phyloP scores from a whole-genome alignment of 805 yeast genomes.

The Kodamaea sagamina region DNA sequence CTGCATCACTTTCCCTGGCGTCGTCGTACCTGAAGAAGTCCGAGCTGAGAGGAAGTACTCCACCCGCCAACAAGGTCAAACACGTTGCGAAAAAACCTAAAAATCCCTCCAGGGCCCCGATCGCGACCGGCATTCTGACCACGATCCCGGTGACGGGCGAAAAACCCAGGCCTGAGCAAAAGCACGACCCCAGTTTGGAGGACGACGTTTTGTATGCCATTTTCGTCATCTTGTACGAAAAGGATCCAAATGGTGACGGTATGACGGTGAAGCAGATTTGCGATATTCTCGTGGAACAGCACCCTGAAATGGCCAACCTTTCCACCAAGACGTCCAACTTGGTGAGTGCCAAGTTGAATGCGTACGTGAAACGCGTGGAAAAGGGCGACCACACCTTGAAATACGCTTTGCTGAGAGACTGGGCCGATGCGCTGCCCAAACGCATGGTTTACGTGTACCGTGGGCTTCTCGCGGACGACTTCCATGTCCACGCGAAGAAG shows the following conservation, averaged over 20 bases:
- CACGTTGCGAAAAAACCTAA: constrained; percentile 33
- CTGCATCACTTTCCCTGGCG: constrained; percentile 15
- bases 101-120: constrained; percentile 47
- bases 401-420: constrained; percentile 79
- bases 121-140: constrained; percentile 74
- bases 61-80: constrained; percentile 18
- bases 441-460: constrained; percentile 87
- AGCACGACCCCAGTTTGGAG: constrained; percentile 59
- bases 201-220: constrained; percentile 77
- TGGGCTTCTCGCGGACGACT: constrained; percentile 75
- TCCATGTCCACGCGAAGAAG: constrained; percentile 67
- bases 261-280: constrained; percentile 91
- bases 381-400: constrained; percentile 74
- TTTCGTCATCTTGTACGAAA: constrained; percentile 67
- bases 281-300: constrained; percentile 69
- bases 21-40: constrained; percentile 13
- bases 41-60: constrained; percentile 34
- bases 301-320: constrained; percentile 81
- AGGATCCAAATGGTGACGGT: constrained; percentile 69
- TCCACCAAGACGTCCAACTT: constrained; percentile 80
- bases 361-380: constrained; percentile 82
- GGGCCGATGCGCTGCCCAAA: constrained; percentile 90
- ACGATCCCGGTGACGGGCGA: constrained; percentile 78
- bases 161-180: constrained; percentile 67
- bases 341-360: constrained; percentile 80